These are phyloP conservation scores for Gastrolobium bilobum DNA, from an alignment of 306 rosid species.

Conservation along the genomic window DNA sequence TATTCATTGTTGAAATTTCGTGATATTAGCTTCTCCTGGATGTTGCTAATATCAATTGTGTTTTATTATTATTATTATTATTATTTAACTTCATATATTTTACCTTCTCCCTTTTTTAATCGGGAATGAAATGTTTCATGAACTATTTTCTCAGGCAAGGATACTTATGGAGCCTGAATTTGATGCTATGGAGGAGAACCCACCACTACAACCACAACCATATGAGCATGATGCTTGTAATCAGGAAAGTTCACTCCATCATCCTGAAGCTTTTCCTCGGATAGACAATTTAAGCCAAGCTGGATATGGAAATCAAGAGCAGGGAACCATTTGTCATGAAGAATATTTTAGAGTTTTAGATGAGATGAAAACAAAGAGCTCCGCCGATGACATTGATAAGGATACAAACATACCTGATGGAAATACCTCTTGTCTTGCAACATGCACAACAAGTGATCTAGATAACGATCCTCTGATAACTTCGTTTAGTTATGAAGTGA, in stretches of 20 bases:
- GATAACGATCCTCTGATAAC: conserved; percentile 77
- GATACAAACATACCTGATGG: conserved; percentile 67
- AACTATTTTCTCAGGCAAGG: conserved; percentile 77
- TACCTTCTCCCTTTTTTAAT: background rate
- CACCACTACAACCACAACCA: conserved; percentile 39
- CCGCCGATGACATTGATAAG: conserved; percentile 57
- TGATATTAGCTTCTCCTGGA: no score
- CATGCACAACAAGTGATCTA: conserved; percentile 79
- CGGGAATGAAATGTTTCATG: conserved; percentile 36
- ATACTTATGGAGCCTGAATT: conserved; percentile 72
- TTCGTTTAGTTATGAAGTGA: conserved; percentile 64
- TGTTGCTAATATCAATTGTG: background rate
- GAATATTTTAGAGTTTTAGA: conserved; percentile 76
- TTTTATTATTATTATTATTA: no score
- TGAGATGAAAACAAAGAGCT: conserved; percentile 68
- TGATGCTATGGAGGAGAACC: conserved; percentile 59
- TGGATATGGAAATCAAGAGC: conserved; percentile 53
- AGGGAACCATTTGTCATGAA: conserved; percentile 58
- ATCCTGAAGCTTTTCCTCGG: conserved; percentile 51
- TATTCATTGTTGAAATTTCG: background rate
- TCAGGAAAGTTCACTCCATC: conserved; percentile 48
- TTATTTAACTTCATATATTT: conserved; percentile 7
- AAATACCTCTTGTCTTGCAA: conserved; percentile 84
- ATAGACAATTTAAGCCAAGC: conserved; percentile 46
- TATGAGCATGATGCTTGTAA: conserved; percentile 50